A percentile compares a stretch with the other conserved stretches of the same genome.
phyloP scores from a whole-genome alignment of 352 stramenopile species.

The Aphanomyces invadans region DNA sequence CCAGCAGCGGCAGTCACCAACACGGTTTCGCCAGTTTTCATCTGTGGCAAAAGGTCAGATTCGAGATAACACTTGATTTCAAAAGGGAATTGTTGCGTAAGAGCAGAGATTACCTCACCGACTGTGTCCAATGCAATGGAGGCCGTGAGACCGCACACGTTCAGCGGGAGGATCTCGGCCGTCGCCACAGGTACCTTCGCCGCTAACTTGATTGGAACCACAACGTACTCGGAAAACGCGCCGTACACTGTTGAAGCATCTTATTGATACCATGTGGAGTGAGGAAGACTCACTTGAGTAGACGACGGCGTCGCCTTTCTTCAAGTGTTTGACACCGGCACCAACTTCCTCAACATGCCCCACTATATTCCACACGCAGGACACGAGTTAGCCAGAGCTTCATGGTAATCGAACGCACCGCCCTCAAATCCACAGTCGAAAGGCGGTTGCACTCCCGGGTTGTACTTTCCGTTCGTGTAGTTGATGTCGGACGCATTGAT shows the following conservation, averaged over 20 bases:
- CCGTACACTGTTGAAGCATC: constrained; percentile 6
- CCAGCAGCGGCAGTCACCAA: constrained; percentile 25
- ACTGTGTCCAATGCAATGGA: constrained; percentile 13
- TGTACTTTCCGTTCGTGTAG: constrained; percentile 48
- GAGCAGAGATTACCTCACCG: not conserved
- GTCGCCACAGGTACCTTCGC: not conserved
- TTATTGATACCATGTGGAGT: no score
- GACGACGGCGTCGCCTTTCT: constrained; percentile 8
- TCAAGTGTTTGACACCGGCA: constrained; percentile 11
- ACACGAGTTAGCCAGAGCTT: not conserved
- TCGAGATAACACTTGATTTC: no score
- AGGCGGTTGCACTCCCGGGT: constrained; percentile 37
- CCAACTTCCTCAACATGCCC: constrained; percentile 13
- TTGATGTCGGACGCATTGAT: constrained; percentile 53
- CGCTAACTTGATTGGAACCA: constrained; percentile 16
- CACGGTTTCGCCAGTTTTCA: constrained; percentile 40
- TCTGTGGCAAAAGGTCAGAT: not conserved
- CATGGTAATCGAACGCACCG: no score
- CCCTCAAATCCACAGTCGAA: constrained; percentile 52
- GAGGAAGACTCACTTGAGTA: constrained; percentile 9
- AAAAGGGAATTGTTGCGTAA: no score
- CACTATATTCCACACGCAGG: not conserved
- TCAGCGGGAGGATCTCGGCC: constrained; percentile 2
- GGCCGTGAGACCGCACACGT: constrained; percentile 13
- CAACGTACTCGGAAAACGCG: constrained; percentile 15